phyloP scores from a whole-genome alignment of 805 yeast genomes.

The Sporopachydermia quercuum region DNA sequence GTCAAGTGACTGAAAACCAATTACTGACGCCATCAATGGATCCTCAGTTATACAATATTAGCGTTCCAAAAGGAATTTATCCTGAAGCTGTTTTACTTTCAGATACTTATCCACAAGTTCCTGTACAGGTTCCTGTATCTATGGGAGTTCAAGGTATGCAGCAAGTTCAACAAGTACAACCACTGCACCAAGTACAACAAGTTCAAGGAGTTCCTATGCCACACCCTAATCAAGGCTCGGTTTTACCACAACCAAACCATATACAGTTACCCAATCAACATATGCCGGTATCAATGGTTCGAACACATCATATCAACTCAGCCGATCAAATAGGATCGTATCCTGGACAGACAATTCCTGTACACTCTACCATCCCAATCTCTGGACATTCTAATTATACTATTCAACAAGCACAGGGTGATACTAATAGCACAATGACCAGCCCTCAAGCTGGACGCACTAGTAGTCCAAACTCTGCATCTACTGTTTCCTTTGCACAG shows the following conservation, averaged over 20 bases:
- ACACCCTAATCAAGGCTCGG: background rate
- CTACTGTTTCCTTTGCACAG: background rate
- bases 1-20: slow-evolving; percentile 16
- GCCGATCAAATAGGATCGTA: background rate
- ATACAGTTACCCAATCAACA: background rate
- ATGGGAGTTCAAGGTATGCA: too few relatives aligned
- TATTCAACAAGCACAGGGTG: too few relatives aligned
- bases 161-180: too few relatives aligned
- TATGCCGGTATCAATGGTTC: background rate
- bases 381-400: too few relatives aligned
- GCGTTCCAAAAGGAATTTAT: slow-evolving; percentile 22
- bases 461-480: background rate
- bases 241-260: too few relatives aligned
- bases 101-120: slow-evolving; percentile 6
- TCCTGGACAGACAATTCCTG: too few relatives aligned
- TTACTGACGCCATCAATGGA: slow-evolving; percentile 32
- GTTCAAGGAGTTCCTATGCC: background rate
- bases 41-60: slow-evolving; percentile 19
- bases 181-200: too few relatives aligned
- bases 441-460: background rate
- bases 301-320: background rate
- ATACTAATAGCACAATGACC: too few relatives aligned
- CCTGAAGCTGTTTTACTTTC: slow-evolving; percentile 19
- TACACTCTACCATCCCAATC: too few relatives aligned
- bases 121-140: too few relatives aligned